These are phyloP conservation scores for Dothiorella sarmentorum DNA, from an alignment of 2,329 filamentous ascomycete genomes.

Conservation along the genomic window DNA sequence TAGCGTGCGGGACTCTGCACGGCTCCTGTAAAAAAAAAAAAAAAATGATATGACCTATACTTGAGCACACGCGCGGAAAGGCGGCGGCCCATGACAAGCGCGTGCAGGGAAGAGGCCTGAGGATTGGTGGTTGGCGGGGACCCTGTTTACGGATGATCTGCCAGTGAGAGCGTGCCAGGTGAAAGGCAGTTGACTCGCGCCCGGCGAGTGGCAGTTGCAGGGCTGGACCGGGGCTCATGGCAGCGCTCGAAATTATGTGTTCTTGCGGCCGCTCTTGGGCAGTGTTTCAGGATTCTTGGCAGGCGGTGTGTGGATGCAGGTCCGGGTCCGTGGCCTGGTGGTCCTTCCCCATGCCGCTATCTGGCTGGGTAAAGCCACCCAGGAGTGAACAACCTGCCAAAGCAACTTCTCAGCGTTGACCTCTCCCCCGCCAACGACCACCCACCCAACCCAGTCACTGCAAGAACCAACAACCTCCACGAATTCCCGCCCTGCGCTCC, in stretches of 20 bases:
- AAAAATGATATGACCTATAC: neutral
- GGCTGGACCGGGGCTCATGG: neutral
- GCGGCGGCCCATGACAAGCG: neutral
- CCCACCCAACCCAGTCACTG: neutral
- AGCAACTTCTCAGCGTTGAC: neutral
- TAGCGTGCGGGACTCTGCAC: neutral
- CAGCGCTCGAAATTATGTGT: neutral
- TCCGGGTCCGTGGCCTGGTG: slow-evolving; percentile 5
- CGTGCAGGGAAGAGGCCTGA: slow-evolving; percentile 11
- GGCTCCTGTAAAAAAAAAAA: neutral
- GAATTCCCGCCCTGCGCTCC: neutral
- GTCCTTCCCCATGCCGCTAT: slow-evolving; percentile 17
- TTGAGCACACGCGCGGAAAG: neutral
- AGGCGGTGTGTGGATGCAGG: slow-evolving; percentile 14
- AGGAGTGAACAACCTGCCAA: slow-evolving; percentile 15
- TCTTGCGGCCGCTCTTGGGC: slow-evolving; percentile 1
- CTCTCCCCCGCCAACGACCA: neutral
- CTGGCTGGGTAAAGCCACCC: slow-evolving; percentile 17
- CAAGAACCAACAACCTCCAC: neutral
- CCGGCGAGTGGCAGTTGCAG: neutral
- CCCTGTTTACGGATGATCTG: slow-evolving; percentile 1
- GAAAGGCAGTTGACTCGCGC: neutral
- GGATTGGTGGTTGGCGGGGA: neutral
- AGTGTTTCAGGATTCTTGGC: slow-evolving; percentile 10
- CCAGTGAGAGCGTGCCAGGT: neutral